phyloP scores from a whole-genome alignment of 176 grass and related monocot genomes.

The Ensete glaucum region DNA sequence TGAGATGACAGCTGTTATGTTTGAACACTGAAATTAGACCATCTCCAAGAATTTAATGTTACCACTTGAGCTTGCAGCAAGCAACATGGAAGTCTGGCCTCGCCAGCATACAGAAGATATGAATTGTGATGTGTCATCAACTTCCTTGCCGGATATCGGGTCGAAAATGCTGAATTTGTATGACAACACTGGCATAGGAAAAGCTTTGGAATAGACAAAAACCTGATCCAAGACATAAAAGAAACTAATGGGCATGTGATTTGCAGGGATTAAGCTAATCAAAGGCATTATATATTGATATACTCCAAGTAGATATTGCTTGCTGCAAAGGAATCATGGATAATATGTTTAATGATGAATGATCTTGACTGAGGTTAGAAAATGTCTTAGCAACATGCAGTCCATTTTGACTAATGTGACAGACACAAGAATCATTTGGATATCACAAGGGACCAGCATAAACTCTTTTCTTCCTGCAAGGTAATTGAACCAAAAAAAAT shows the following conservation, averaged over 20 bases:
- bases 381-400: too few relatives aligned
- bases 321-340: too few relatives aligned
- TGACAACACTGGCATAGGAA: slow-evolving; percentile 85
- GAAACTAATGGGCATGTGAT: slow-evolving; percentile 3
- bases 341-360: too few relatives aligned
- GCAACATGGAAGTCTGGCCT: slow-evolving; percentile 64
- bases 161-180: slow-evolving; percentile 80
- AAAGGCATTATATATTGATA: too few relatives aligned
- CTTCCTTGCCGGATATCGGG: slow-evolving; percentile 80
- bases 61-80: slow-evolving; percentile 85
- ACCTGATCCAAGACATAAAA: slow-evolving; percentile 44
- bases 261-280: too few relatives aligned
- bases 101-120: slow-evolving; percentile 93
- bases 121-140: slow-evolving; percentile 74
- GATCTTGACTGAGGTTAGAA: too few relatives aligned
- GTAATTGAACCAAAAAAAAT: too few relatives aligned
- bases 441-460: too few relatives aligned
- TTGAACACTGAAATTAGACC: slow-evolving; percentile 27
- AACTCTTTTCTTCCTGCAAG: too few relatives aligned
- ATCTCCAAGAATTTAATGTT: slow-evolving; percentile 93
- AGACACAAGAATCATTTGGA: too few relatives aligned
- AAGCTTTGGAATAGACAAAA: slow-evolving; percentile 89
- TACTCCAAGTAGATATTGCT: too few relatives aligned
- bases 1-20: background rate
- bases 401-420: too few relatives aligned